Percentiles rank a stretch among this genome's conserved stretches.
phyloP scores from a whole-genome alignment of 768 basidiomycete genomes.

The Baorangia bicolor region DNA sequence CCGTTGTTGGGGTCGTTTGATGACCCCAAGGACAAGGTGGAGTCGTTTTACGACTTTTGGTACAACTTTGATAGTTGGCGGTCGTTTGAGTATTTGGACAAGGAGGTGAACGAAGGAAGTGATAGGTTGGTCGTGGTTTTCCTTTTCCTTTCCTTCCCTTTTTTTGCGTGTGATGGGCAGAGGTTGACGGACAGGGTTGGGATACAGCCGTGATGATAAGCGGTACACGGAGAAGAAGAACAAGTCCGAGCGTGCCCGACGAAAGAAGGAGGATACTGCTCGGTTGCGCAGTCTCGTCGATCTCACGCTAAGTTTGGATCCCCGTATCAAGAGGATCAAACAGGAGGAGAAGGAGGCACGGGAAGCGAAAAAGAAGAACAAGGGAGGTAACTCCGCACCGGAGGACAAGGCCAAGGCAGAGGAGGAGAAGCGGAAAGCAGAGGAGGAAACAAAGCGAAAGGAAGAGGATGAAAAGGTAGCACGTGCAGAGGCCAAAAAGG shows the following conservation, averaged over 20 bases:
- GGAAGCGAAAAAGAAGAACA: constrained; percentile 82
- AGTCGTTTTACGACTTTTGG: constrained; percentile 98
- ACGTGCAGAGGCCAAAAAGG: constrained; percentile 78
- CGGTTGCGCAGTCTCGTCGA: constrained; percentile 87
- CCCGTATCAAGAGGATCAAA: constrained; percentile 96
- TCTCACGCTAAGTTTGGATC: constrained; percentile 77
- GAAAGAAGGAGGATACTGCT: constrained; percentile 97
- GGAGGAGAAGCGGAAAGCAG: constrained; percentile 60
- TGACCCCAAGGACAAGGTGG: constrained; percentile 77
- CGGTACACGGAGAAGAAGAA: constrained; percentile 99
- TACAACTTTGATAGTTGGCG: constrained; percentile 99
- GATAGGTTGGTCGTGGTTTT: constrained; percentile 63
- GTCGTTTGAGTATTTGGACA: constrained; percentile 96
- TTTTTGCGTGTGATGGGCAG: not conserved
- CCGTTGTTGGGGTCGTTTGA: constrained; percentile 73
- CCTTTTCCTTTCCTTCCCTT: no score
- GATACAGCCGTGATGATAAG: constrained; percentile 89
- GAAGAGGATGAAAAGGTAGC: constrained; percentile 81
- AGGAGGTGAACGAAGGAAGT: constrained; percentile 97
- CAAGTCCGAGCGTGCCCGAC: constrained; percentile 91
- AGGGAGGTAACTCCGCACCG: constrained; percentile 40
- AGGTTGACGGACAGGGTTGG: constrained; percentile 10
- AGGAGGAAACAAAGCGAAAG: constrained; percentile 70
- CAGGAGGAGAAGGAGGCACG: constrained; percentile 93
- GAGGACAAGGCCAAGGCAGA: constrained; percentile 53